Base-by-base conservation (phyloP, 106 monocot genomes). In the Dioscorea zingiberensis region DNA sequence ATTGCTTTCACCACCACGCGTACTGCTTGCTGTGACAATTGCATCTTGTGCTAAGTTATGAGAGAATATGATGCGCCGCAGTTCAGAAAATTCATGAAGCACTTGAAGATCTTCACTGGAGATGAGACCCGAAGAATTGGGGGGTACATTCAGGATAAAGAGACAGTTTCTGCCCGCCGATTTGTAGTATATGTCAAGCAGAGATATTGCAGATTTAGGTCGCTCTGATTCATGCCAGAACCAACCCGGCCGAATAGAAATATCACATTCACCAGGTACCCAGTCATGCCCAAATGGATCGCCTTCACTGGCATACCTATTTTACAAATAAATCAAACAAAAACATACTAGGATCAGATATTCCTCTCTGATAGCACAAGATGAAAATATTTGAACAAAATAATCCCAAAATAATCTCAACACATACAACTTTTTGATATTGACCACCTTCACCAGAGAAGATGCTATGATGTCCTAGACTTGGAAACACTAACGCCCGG, bases 181-280 rank as follows among this genome's bases (percentile, higher is more conserved):
- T 28, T 81, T 86, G 76, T 89, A 98, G 68, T 98, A 98, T 66
- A 92, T 84, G 47, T 89, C 85, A 22, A 98, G 86, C 27, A 98
- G 73, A 26, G 48, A 63, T 32, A 73, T 21, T 9, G 89, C 86
- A 15, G 82, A 81, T 48, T 98, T 98, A 14, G 97, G 97, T 26
- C 60, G 75, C 66, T 98, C 88, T 19, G 81, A 70, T 1, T 47
- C 71, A 58, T 98, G 97, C 97, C 97, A 98, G 61, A 98, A 98
- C 97, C 97, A 98, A 29, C 97, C 97, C 2, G 68, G 78, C 32
- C 97, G 65, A 59, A 98, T 98, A 55, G 97, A 98, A 47, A 98
- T 86, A 69, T 98, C 97, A 68, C 97, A 98, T 63, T 98, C 92
- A 21, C 88, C 75, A 18, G 97, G 86, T 58, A 98, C 74, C 97